These are phyloP conservation scores for Magnolia changhungtana DNA, from an alignment of 164 flowering plant species.

Conservation along the genomic window DNA sequence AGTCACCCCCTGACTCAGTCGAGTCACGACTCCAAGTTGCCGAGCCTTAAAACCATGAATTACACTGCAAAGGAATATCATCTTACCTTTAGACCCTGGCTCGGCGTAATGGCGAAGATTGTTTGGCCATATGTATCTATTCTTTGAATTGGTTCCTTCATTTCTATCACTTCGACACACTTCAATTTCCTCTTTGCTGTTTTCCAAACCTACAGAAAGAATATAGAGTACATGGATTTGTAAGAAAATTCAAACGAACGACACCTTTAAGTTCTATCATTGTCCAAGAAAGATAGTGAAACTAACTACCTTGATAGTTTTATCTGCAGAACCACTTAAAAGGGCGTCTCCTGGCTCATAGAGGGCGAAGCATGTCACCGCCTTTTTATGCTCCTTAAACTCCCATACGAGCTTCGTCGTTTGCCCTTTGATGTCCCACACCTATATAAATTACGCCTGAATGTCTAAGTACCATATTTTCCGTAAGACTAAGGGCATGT, in stretches of 20 bases:
- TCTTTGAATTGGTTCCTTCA: conserved; percentile 52
- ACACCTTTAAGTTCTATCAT: too few species aligned
- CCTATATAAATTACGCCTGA: conserved; percentile 23
- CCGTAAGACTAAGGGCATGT: neutral
- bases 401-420: conserved; percentile 53
- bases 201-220: conserved; percentile 59
- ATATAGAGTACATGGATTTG: neutral
- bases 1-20: too few species aligned
- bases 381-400: conserved; percentile 60
- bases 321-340: conserved; percentile 72
- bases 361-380: conserved; percentile 68
- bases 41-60: too few species aligned
- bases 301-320: conserved; percentile 56
- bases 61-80: neutral
- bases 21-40: too few species aligned
- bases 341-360: conserved; percentile 61
- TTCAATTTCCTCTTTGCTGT: conserved; percentile 48
- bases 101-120: conserved; percentile 40
- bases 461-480: conserved; percentile 3
- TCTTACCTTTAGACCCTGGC: conserved; percentile 55
- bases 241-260: neutral
- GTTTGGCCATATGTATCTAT: conserved; percentile 42
- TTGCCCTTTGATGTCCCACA: conserved; percentile 65
- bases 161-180: conserved; percentile 51
- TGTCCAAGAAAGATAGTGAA: neutral